Percentiles rank a stretch among this genome's conserved stretches.
These are phyloP conservation scores for Emergomyces pasteurianus DNA, from an alignment of 2,329 filamentous ascomycete species.

Conservation along the genomic window DNA sequence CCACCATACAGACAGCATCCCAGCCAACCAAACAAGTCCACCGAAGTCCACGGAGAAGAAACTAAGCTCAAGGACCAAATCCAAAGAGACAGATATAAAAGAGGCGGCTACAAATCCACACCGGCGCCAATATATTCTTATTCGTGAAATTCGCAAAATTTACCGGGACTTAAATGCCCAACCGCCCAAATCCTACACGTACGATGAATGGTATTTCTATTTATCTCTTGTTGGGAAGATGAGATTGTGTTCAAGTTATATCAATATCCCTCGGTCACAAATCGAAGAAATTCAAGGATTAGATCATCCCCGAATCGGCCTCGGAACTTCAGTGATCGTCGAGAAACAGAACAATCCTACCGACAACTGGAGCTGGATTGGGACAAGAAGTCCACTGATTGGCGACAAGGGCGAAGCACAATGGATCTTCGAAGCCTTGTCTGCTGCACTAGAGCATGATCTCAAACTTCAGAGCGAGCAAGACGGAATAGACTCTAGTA, in stretches of 20 bases:
- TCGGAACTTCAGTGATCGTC: background rate
- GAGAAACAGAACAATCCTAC: background rate
- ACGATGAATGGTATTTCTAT: slow-evolving; percentile 39
- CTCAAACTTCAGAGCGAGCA: slow-evolving; percentile 19
- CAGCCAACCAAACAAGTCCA: background rate
- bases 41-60: slow-evolving; percentile 11
- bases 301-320: background rate
- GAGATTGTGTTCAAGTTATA: slow-evolving; percentile 25
- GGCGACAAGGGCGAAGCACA: slow-evolving; percentile 32
- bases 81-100: slow-evolving; percentile 3
- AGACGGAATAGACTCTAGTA: background rate
- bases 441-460: slow-evolving; percentile 27
- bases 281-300: background rate
- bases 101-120: slow-evolving; percentile 19
- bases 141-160: slow-evolving; percentile 29
- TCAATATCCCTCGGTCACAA: slow-evolving; percentile 15
- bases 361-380: slow-evolving; percentile 31
- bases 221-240: slow-evolving; percentile 36
- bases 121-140: slow-evolving; percentile 35
- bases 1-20: background rate
- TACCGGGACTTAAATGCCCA: slow-evolving; percentile 23
- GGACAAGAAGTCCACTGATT: slow-evolving; percentile 27
- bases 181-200: slow-evolving; percentile 26
- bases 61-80: slow-evolving; percentile 2
- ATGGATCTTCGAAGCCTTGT: slow-evolving; percentile 31